phyloP scores from a whole-genome alignment of 371 early-diverging fungal genomes.

The Apophysomyces trapeziformis region DNA sequence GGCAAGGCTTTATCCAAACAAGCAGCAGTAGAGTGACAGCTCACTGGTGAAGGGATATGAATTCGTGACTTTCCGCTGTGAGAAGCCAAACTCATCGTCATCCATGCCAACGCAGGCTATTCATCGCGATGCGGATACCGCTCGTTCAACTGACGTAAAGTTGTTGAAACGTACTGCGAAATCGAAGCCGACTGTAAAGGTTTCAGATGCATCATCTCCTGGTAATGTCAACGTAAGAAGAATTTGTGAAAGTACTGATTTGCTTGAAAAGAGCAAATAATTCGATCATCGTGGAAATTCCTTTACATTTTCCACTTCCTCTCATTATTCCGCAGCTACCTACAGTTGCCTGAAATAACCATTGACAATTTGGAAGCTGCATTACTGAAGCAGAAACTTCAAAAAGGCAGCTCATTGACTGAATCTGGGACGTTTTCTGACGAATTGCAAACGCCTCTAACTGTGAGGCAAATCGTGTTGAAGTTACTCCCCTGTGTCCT shows the following conservation, averaged over 20 bases:
- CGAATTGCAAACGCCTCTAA: neutral
- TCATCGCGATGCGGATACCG: neutral
- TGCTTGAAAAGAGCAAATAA: slow-evolving; percentile 5
- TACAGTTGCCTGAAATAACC: slow-evolving; percentile 8
- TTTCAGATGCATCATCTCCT: neutral
- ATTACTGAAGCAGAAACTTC: neutral
- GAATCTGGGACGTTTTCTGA: neutral
- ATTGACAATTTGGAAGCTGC: slow-evolving; percentile 7
- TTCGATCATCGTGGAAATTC: slow-evolving; percentile 17
- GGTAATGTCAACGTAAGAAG: neutral
- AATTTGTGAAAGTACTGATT: neutral
- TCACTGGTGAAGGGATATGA: neutral
- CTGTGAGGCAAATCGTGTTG: neutral
- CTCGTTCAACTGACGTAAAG: neutral
- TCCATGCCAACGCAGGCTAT: neutral
- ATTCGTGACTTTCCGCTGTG: neutral
- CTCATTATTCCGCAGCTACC: neutral
- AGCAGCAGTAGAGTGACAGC: neutral
- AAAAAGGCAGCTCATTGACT: neutral
- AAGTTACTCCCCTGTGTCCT: neutral
- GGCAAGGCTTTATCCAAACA: too few species aligned
- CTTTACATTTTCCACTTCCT: slow-evolving; percentile 14
- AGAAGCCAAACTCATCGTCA: too few species aligned
- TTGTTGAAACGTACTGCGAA: neutral
- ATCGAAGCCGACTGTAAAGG: neutral